Percentiles rank a stretch among this genome's conserved stretches.
These are phyloP conservation scores for Argentina anserina DNA, from an alignment of 306 rosid genomes.

Conservation along the genomic window DNA sequence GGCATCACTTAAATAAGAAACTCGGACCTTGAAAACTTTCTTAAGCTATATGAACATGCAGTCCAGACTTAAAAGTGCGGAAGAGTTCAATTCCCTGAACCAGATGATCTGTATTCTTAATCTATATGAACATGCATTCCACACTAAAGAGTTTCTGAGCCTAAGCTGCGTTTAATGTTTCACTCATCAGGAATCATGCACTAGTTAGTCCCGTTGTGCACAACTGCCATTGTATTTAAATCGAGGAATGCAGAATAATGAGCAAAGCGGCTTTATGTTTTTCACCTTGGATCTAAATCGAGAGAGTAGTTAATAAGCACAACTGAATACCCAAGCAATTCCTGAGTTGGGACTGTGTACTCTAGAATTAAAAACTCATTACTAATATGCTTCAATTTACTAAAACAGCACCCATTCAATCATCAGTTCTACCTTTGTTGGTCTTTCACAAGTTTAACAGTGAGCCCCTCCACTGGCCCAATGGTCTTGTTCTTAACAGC, in stretches of 20 bases:
- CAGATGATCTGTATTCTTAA: background rate
- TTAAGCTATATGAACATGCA: background rate
- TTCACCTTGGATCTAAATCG: background rate
- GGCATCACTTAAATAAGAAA: background rate
- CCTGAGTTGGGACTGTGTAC: background rate
- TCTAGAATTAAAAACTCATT: background rate
- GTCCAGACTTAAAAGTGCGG: background rate
- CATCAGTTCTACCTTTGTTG: conserved; percentile 62
- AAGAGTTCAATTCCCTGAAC: background rate
- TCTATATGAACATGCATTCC: background rate
- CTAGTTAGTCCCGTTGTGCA: background rate
- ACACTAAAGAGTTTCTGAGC: background rate
- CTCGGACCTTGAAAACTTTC: background rate
- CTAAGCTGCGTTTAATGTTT: background rate
- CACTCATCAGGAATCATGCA: background rate
- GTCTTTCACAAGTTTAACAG: conserved; percentile 63
- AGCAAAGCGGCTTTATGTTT: background rate
- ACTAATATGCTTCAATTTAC: background rate
- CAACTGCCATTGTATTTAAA: background rate
- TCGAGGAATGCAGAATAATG: background rate
- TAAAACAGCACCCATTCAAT: background rate
- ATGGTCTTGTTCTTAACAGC: conserved; percentile 45
- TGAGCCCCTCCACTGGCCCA: conserved; percentile 62
- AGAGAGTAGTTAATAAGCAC: background rate
- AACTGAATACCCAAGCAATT: background rate